Conservation (phyloP, 106 monocot species). For the Platanthera guangdongensis region DNA sequence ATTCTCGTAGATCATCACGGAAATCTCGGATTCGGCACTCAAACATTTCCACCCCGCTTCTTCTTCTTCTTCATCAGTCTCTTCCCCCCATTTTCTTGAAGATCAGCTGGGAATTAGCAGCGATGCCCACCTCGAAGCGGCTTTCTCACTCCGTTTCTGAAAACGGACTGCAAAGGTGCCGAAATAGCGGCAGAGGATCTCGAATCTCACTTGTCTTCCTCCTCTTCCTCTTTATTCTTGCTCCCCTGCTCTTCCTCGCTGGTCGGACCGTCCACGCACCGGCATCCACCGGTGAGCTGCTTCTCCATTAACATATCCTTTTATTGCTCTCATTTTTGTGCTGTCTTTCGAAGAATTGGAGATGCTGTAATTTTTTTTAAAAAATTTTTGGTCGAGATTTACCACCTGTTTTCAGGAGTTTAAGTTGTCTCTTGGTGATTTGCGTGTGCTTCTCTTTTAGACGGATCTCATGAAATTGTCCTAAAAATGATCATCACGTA, state of each 20-base stretch:
- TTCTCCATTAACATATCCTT: background rate
- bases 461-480: background rate
- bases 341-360: background rate
- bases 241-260: constrained; percentile 29
- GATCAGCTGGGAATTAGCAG: background rate
- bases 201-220: constrained; percentile 25
- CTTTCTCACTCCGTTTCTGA: constrained; percentile 12
- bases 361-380: background rate
- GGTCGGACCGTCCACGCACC: constrained; percentile 12
- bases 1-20: background rate
- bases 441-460: background rate
- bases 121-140: constrained; percentile 33
- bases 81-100: background rate
- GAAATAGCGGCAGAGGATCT: constrained; percentile 10
- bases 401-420: background rate
- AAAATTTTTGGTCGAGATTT: background rate
- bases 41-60: background rate
- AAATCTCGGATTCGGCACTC: background rate
- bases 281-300: constrained; percentile 19
- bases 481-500: background rate
- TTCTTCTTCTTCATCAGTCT: background rate
- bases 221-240: constrained; percentile 34
- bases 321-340: background rate
- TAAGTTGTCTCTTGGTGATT: background rate
- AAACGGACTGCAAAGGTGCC: constrained; percentile 1